A percentile compares a stretch with the other conserved stretches of the same genome.
phyloP scores from a whole-genome alignment of 2,329 filamentous ascomycete species.

The Colletotrichum musae region DNA sequence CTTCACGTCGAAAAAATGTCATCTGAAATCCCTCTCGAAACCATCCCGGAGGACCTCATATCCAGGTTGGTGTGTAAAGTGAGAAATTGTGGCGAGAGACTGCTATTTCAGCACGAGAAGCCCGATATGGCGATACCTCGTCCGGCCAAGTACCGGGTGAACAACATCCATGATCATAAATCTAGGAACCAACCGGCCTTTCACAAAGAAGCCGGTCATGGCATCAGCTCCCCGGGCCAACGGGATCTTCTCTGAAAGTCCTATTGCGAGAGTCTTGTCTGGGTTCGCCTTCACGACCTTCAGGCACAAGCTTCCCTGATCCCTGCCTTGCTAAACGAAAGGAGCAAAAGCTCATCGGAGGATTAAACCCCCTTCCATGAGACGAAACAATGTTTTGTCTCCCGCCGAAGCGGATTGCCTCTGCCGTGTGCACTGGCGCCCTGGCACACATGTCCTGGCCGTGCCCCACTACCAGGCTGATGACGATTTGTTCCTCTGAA shows the following conservation, averaged over 20 bases:
- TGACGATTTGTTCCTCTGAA: not conserved
- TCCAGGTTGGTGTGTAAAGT: no score
- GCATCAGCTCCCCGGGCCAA: no score
- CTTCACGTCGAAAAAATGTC: not conserved
- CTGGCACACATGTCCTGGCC: not conserved
- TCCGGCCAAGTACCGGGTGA: conserved; percentile 13
- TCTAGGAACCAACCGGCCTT: no score
- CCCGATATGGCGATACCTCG: conserved; percentile 24
- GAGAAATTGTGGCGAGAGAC: no score
- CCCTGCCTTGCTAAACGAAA: conserved; percentile 18
- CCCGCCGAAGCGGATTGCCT: conserved; percentile 24
- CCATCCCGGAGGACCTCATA: not conserved
- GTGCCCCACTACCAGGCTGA: conserved; percentile 6
- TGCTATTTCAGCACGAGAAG: no score
- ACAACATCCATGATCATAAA: not conserved
- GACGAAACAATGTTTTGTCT: conserved; percentile 37
- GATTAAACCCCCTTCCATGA: conserved; percentile 9
- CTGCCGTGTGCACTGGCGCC: conserved; percentile 20
- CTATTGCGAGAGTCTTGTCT: not conserved
- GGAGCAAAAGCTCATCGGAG: conserved; percentile 29
- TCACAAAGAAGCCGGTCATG: no score
- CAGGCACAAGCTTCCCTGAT: not conserved
- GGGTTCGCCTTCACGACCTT: not conserved
- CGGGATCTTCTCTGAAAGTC: not conserved
- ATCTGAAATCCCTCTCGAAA: not conserved